Base-by-base conservation (phyloP, 2,329 filamentous ascomycete genomes). In the Claviceps fusiformis region DNA sequence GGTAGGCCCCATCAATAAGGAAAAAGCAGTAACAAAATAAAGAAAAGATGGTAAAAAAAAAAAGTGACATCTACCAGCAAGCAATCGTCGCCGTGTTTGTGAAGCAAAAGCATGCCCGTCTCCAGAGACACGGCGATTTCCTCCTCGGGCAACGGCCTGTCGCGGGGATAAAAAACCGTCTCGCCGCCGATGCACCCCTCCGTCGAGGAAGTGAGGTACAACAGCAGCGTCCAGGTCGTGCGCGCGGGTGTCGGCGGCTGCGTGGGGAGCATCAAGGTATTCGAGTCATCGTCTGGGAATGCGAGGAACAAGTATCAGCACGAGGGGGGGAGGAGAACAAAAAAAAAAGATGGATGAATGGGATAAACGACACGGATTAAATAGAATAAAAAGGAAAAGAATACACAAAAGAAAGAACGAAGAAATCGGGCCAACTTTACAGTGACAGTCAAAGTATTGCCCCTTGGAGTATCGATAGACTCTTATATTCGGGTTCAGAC, bases 401-500 rank as follows among this genome's bases (percentile, higher is more conserved):
- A 19, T 19, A 19, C 19, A 19, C 19, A 19, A 19, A 19, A 19
- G 19, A 19, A 19, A 19, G 19, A 19, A 19, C 19, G 19, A 19
- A 19, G 19, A 19, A 19, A 19, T 19, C 19, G 19, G 19, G 19
- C 19, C 3, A 7, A 50, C 47, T 19, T 50, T 50, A 50, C 89
- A 96, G 68, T 96, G 92, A 63, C 88, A 85, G 65, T 90, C 90
- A 67, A 96, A 96, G 67, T 91, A 95, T 66, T 96, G 90, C 0
- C 88, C 89, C 60, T 85, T 81, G 1, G 78, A 80, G 69, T 96
- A 96, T 27, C 91, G 81, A 71, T 96, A 96, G 35, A 96, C 81
- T 39, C 92, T 79, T 55, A 96, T 95, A 61, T 95, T 95, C 9
- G 88, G 82, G 68, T 89, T 95, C 57, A 96, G 71, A 0, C 90